These are phyloP conservation scores for Rhazya stricta DNA, from an alignment of 257 asterid species.

Conservation along the genomic window DNA sequence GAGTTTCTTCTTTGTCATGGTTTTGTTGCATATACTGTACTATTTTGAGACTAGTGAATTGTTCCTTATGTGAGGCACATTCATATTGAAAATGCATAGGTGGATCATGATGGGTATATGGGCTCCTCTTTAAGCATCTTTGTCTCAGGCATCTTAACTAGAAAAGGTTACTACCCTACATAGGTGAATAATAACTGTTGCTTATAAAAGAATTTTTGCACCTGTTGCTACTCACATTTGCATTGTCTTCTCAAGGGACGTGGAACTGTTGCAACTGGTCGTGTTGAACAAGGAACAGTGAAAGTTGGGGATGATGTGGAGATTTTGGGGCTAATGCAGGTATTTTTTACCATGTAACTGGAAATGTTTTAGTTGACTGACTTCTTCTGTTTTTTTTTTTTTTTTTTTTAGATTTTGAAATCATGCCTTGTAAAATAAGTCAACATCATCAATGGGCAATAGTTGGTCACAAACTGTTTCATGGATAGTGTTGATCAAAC, in stretches of 20 bases:
- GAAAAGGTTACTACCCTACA: background rate
- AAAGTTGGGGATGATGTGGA: constrained; percentile 96
- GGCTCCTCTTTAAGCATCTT: background rate
- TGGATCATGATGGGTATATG: background rate
- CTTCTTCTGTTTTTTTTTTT: background rate
- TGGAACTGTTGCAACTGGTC: constrained; percentile 99
- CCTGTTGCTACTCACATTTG: constrained; percentile 8
- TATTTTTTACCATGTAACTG: background rate
- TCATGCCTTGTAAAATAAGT: background rate
- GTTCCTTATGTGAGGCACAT: background rate
- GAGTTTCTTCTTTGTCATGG: constrained; percentile 1
- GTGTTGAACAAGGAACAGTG: constrained; percentile 86
- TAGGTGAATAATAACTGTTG: background rate
- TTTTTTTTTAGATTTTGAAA: background rate
- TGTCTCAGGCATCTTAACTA: background rate
- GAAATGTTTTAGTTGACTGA: background rate
- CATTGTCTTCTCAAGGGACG: constrained; percentile 61
- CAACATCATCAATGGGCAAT: background rate
- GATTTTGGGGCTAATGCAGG: constrained; percentile 83
- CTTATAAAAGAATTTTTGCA: background rate
- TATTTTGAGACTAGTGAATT: background rate
- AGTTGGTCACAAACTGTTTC: background rate
- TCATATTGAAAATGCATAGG: background rate
- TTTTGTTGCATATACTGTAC: background rate
- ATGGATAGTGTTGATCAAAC: background rate